Base-by-base conservation (phyloP, 2,329 filamentous ascomycete species). In the Cryphonectria nitschkei region DNA sequence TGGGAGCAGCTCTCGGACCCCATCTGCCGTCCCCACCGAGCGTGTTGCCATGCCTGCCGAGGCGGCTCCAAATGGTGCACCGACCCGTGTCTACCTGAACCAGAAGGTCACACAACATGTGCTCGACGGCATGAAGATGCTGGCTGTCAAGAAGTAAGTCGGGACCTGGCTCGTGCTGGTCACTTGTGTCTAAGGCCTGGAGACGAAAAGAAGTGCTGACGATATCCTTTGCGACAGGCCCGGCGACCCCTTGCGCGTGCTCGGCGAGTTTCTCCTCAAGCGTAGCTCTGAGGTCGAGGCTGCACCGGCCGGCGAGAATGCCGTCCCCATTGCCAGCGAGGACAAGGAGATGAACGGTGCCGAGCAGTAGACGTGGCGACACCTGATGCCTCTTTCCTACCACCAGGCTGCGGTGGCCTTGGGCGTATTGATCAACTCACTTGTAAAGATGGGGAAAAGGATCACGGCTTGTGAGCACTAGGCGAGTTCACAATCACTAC, bases 111-210 rank as follows among this genome's bases (percentile, higher is more conserved):
- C 91, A 0, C 88, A 88, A 0, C 86, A 87, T 37, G 77, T 94
- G 70, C 81, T 94, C 54, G 91, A 94, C 76, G 92, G 91, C 34
- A 92, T 94, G 90, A 94, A 93, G 82, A 80, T 86, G 68, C 78
- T 94, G 72, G 90, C 90, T 5, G 89, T 88, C 75, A 90, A 93
- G 58, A 88, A 91, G 92, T 93, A 81, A 77, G 90, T 86, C 60
- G 56, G 43, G 37, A 22, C 16, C 26, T 50, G n/a, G 43, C 9
- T 39, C 32, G 26, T 2, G 16, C n/a, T 14, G 7, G 43, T 70
- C 50, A 54, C 50, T 13, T 46, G 14, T 52, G 11, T 8, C 22
- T 8, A 43, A 39, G 34, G 46, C 34, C 14, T 29, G 37, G 37
- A 37, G 63, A 16, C 19, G 13, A 46, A 46, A 43, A 22, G 37